Conservation (phyloP, 768 basidiomycete species). For the Asterophora lycoperdoides region DNA sequence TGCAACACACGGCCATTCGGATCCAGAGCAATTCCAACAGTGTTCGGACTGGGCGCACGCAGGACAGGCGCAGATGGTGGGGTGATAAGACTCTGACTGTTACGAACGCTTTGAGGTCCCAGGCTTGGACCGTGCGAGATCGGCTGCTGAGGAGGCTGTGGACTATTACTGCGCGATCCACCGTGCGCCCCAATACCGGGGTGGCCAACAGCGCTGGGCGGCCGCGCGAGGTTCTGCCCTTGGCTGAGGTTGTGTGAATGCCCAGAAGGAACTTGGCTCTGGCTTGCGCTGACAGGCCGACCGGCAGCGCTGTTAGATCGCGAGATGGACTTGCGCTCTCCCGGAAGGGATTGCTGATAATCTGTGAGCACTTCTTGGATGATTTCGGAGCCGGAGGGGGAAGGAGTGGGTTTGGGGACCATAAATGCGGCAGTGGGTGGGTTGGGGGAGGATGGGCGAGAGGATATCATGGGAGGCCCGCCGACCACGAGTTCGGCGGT, state of each 20-base stretch:
- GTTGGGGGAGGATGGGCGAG: constrained; percentile 69
- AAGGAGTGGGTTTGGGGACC: constrained; percentile 51
- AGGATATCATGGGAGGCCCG: constrained; percentile 51
- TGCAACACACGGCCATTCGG: constrained; percentile 75
- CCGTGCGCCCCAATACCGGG: constrained; percentile 80
- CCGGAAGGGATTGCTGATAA: constrained; percentile 86
- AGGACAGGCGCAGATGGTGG: constrained; percentile 35
- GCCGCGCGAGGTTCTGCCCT: constrained; percentile 43
- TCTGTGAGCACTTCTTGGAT: constrained; percentile 70
- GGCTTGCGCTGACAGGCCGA: constrained; percentile 24
- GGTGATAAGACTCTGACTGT: constrained; percentile 35
- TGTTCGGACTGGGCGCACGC: constrained; percentile 70
- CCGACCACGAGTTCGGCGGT: constrained; percentile 81
- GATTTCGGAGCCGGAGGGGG: constrained; percentile 44
- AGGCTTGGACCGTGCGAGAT: constrained; percentile 55
- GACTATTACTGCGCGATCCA: constrained; percentile 54
- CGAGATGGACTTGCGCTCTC: constrained; percentile 65
- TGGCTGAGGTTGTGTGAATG: constrained; percentile 21
- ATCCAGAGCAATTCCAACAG: constrained; percentile 80
- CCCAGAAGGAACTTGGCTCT: constrained; percentile 10
- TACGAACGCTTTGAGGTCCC: constrained; percentile 26
- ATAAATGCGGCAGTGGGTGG: constrained; percentile 73
- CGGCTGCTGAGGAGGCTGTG: constrained; percentile 58
- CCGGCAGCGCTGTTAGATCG: constrained; percentile 45
- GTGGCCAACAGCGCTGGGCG: constrained; percentile 62